These are phyloP conservation scores for Malus orientalis DNA, from an alignment of 306 rosid genomes.

Conservation along the genomic window DNA sequence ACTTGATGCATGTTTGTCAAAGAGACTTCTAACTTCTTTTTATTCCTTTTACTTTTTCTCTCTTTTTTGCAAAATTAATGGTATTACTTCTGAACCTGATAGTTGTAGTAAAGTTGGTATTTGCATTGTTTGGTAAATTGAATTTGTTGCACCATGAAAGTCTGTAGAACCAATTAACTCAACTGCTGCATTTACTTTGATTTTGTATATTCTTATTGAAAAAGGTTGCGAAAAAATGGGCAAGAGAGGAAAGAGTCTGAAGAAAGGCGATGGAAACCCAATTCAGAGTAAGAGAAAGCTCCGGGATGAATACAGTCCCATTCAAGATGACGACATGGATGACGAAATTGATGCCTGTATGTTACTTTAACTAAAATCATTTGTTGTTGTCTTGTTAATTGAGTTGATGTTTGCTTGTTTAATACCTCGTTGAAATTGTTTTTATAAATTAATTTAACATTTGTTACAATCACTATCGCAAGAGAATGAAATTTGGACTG, in stretches of 20 bases:
- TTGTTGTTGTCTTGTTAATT: neutral
- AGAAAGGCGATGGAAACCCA: conserved; percentile 19
- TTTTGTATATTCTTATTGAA: no score
- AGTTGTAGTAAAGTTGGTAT: no score
- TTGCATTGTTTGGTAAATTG: no score
- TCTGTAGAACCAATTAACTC: no score
- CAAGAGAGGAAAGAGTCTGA: conserved; percentile 45
- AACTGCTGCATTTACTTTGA: neutral
- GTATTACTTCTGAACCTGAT: no score
- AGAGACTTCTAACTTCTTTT: no score
- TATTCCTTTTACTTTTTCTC: no score
- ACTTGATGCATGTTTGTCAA: no score
- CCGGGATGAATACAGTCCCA: conserved; percentile 2
- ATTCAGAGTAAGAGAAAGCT: conserved; percentile 19
- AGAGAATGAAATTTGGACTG: neutral
- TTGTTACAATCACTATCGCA: neutral
- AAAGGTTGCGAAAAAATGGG: conserved; percentile 26
- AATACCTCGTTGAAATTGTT: neutral
- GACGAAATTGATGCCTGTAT: conserved; percentile 87
- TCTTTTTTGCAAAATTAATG: no score
- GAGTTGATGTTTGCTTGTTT: neutral
- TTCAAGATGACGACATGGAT: conserved; percentile 48
- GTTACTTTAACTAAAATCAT: neutral
- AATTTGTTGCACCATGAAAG: no score
- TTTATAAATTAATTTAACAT: no score